These are phyloP conservation scores for Termitomyces sp. DNA, from an alignment of 768 basidiomycete species.

Conservation along the genomic window DNA sequence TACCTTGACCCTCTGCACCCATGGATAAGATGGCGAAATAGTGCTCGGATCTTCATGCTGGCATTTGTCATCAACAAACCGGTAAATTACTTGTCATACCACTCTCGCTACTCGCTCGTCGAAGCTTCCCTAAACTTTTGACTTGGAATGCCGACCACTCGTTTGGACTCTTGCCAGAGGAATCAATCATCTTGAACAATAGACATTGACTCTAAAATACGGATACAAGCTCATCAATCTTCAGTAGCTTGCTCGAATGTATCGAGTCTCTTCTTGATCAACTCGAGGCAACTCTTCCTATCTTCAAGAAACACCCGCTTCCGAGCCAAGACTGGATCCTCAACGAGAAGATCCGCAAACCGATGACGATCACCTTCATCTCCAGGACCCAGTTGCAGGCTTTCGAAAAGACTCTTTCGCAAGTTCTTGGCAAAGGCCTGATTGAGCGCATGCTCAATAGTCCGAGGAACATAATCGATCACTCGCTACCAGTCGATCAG, in stretches of 20 bases:
- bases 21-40: too few relatives aligned
- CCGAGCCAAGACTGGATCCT: slow-evolving; percentile 30
- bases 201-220: too few relatives aligned
- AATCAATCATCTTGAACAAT: not conserved
- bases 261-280: slow-evolving; percentile 28
- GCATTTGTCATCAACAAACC: too few relatives aligned
- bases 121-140: too few relatives aligned
- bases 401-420: slow-evolving; percentile 28
- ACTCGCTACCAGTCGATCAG: slow-evolving; percentile 33
- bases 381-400: slow-evolving; percentile 10
- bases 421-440: slow-evolving; percentile 29
- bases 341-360: slow-evolving; percentile 27
- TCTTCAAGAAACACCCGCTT: slow-evolving; percentile 25
- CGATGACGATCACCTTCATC: slow-evolving; percentile 6
- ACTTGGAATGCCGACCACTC: too few relatives aligned
- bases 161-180: too few relatives aligned
- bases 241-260: slow-evolving; percentile 9
- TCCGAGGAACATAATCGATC: slow-evolving; percentile 47
- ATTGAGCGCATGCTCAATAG: slow-evolving; percentile 41
- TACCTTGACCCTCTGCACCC: too few relatives aligned
- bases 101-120: too few relatives aligned
- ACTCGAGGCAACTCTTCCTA: slow-evolving; percentile 12
- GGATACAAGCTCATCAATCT: not conserved
- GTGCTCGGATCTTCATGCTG: too few relatives aligned
- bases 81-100: too few relatives aligned